Conservation (phyloP, 768 basidiomycete species). For the Lentinula edodes region DNA sequence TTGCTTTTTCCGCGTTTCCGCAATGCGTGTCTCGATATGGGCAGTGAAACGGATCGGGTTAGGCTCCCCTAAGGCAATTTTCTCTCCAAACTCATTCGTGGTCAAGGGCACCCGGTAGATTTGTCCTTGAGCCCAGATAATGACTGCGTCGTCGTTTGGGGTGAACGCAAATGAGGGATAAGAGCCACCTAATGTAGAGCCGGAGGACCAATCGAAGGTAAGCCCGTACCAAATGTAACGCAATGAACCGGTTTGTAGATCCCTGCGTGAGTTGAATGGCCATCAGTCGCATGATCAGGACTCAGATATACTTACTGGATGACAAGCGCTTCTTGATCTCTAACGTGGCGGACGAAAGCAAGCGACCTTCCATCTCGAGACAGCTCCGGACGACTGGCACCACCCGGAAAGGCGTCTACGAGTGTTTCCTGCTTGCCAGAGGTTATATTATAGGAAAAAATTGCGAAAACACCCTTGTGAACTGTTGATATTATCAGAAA, state of each 20-base stretch:
- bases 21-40: slow-evolving; percentile 58
- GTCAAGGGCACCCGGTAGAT: slow-evolving; percentile 57
- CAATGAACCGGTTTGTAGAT: slow-evolving; percentile 59
- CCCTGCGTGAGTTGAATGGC: slow-evolving; percentile 30
- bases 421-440: slow-evolving; percentile 44
- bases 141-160: slow-evolving; percentile 49
- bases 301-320: slow-evolving; percentile 45
- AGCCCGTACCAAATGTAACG: slow-evolving; percentile 64
- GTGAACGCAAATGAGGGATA: slow-evolving; percentile 74
- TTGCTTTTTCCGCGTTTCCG: slow-evolving; percentile 46
- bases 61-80: slow-evolving; percentile 28
- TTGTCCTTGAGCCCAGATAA: slow-evolving; percentile 73
- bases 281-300: neutral
- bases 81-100: slow-evolving; percentile 49
- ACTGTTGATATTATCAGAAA: slow-evolving; percentile 31
- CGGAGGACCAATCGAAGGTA: slow-evolving; percentile 52
- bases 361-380: slow-evolving; percentile 64
- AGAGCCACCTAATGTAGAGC: slow-evolving; percentile 73
- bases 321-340: slow-evolving; percentile 68
- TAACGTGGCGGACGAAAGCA: slow-evolving; percentile 68
- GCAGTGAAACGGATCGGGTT: slow-evolving; percentile 53
- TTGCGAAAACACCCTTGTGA: slow-evolving; percentile 64
- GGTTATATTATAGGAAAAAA: slow-evolving; percentile 60
- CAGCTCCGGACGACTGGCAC: slow-evolving; percentile 65
- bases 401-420: slow-evolving; percentile 55